A percentile compares a stretch with the other conserved stretches of the same genome.
Evolutionary conservation across 2,329 filamentous ascomycete species (phyloP).

Genomic region (Ophidiomyces ophidiicola): DNA sequence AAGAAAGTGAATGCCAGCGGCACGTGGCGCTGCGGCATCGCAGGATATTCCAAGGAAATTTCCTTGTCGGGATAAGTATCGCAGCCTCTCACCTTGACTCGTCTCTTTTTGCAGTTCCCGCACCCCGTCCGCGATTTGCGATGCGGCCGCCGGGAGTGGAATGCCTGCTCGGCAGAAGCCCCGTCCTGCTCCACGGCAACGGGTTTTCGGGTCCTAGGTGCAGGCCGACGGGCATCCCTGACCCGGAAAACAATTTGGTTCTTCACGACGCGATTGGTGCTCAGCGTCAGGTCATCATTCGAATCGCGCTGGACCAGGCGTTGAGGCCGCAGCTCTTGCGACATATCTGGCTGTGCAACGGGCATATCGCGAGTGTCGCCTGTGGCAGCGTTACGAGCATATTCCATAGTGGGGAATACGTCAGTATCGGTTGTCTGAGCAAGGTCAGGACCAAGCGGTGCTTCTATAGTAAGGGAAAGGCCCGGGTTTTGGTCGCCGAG

Average conservation of each 20-base stretch:
- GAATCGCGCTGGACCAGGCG: neutral
- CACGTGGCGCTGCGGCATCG: no score
- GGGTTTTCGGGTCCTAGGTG: neutral
- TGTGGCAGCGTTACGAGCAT: neutral
- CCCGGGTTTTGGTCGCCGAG: no score
- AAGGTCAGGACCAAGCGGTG: no score
- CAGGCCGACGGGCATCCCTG: slow-evolving; percentile 9
- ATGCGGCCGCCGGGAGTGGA: slow-evolving; percentile 24
- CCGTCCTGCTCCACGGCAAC: neutral
- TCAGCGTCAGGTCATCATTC: neutral
- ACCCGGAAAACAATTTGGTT: slow-evolving; percentile 17
- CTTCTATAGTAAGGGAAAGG: no score
- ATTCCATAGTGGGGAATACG: slow-evolving; percentile 4
- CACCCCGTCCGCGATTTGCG: slow-evolving; percentile 28
- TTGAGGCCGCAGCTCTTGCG: neutral
- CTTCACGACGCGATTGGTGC: slow-evolving; percentile 12
- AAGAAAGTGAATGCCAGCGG: no score
- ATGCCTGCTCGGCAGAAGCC: slow-evolving; percentile 15
- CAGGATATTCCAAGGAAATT: neutral
- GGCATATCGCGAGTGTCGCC: neutral
- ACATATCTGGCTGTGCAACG: neutral
- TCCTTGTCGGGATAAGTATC: neutral
- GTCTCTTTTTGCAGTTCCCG: slow-evolving; percentile 25
- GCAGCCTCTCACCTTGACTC: slow-evolving; percentile 23
- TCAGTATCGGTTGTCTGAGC: no score